phyloP scores from a whole-genome alignment of 805 yeast genomes.

The Starmerella gropengiesseri region DNA sequence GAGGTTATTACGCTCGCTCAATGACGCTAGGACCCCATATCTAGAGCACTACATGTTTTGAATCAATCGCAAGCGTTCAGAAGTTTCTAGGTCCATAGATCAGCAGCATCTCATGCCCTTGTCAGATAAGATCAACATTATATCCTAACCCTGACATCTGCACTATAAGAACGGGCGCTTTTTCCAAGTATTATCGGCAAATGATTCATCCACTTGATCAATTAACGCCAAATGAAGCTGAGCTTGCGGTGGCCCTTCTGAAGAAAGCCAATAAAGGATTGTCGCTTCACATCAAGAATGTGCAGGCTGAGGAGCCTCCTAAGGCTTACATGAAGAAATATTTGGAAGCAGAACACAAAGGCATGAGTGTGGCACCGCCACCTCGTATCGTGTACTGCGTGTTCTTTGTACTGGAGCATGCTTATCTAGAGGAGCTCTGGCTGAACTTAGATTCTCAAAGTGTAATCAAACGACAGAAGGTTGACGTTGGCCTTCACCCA shows the following conservation, averaged over 20 bases:
- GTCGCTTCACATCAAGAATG: conserved; percentile 28
- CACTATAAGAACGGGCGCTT: too few species aligned
- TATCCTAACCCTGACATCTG: too few species aligned
- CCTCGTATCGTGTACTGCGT: conserved; percentile 59
- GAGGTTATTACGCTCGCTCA: too few species aligned
- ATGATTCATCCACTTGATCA: conserved; percentile 29
- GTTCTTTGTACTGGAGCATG: conserved; percentile 45
- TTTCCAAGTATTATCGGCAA: too few species aligned
- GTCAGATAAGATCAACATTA: too few species aligned
- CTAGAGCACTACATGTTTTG: too few species aligned
- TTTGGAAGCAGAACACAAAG: conserved; percentile 53
- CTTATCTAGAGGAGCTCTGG: conserved; percentile 54
- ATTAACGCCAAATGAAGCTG: conserved; percentile 27
- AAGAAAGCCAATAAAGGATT: conserved; percentile 24
- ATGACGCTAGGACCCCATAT: too few species aligned
- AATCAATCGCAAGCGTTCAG: too few species aligned
- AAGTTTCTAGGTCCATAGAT: too few species aligned
- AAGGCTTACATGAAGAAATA: conserved; percentile 58
- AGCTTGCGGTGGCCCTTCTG: conserved; percentile 24
- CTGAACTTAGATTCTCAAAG: conserved; percentile 54
- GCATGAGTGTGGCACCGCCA: conserved; percentile 40
- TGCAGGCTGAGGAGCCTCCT: conserved; percentile 52
- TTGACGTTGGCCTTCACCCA: conserved; percentile 55
- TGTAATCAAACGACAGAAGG: conserved; percentile 43
- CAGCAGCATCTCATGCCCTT: too few species aligned